phyloP scores from a whole-genome alignment of 805 yeast species.

The Sugiyamaella smithiae region DNA sequence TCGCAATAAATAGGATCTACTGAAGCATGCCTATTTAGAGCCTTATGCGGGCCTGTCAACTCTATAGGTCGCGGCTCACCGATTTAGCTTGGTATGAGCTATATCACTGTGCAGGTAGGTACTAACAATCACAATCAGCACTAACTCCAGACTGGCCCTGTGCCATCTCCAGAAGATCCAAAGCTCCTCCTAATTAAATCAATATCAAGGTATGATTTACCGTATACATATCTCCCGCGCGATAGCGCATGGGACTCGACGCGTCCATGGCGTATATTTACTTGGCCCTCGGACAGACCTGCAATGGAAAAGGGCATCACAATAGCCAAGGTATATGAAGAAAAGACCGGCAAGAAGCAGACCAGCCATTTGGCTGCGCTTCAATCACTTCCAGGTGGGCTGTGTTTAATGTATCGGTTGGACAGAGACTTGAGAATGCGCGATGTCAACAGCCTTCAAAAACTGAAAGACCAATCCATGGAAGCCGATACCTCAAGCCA shows the following conservation, averaged over 20 bases:
- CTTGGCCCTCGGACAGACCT: conserved; percentile 7
- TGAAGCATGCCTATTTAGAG: no score
- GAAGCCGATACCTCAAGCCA: background rate
- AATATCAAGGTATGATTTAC: conserved; percentile 5
- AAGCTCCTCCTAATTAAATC: conserved; percentile 11
- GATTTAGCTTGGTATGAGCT: background rate
- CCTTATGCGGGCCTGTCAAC: conserved; percentile 3
- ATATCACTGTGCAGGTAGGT: conserved; percentile 2
- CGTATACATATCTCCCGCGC: conserved; percentile 13
- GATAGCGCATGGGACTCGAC: conserved; percentile 14
- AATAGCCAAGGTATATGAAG: conserved; percentile 15
- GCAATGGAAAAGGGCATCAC: conserved; percentile 2
- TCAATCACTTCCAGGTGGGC: conserved; percentile 11
- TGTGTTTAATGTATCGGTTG: conserved; percentile 17
- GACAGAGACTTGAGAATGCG: conserved; percentile 19
- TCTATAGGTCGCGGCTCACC: background rate
- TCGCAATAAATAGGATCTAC: no score
- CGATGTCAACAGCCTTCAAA: conserved; percentile 14
- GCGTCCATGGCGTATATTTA: conserved; percentile 11
- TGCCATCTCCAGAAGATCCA: background rate
- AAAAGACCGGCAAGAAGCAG: conserved; percentile 7
- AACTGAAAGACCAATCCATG: background rate
- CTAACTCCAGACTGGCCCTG: background rate
- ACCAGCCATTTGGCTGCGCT: conserved; percentile 18
- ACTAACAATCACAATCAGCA: background rate